Evolutionary conservation across 2,329 filamentous ascomycete genomes (phyloP).

Genomic region (Amauroascus niger): DNA sequence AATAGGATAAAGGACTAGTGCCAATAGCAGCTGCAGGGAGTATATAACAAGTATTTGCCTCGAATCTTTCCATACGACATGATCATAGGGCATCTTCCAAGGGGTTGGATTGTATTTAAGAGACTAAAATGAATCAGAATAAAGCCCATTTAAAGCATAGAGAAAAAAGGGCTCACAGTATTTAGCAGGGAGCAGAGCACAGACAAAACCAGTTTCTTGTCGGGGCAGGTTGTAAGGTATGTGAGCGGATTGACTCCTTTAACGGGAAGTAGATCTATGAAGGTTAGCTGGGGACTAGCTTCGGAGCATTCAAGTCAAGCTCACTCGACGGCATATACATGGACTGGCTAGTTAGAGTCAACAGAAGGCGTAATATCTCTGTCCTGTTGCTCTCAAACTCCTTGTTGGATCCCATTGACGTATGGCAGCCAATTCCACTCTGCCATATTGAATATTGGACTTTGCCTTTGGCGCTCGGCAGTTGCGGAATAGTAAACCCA

Average conservation of each 20-base stretch:
- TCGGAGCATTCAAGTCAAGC: conserved; percentile 18
- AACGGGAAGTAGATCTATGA: conserved; percentile 57
- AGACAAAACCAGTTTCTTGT: conserved; percentile 86
- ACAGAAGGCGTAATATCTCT: conserved; percentile 74
- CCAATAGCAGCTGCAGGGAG: conserved; percentile 79
- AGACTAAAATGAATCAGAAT: conserved; percentile 45
- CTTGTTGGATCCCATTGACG: conserved; percentile 74
- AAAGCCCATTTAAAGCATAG: background rate
- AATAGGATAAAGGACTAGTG: conserved; percentile 75
- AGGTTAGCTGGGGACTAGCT: background rate
- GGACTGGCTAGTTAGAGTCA: conserved; percentile 79
- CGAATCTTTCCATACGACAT: conserved; percentile 80
- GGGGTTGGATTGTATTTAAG: conserved; percentile 91
- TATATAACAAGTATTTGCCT: conserved; percentile 88
- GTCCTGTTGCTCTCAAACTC: conserved; percentile 89
- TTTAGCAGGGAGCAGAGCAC: conserved; percentile 88
- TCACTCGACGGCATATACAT: conserved; percentile 78
- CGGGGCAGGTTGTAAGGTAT: conserved; percentile 75
- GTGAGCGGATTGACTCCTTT: conserved; percentile 76
- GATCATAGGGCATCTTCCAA: conserved; percentile 91
- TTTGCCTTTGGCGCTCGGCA: conserved; percentile 62
- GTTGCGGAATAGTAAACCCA: conserved; percentile 72
- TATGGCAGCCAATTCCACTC: conserved; percentile 92
- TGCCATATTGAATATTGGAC: conserved; percentile 95
- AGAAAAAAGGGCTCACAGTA: conserved; percentile 52